Percentiles rank a stretch among this genome's conserved stretches.
Conservation (phyloP, 768 basidiomycete genomes). For the Tylopilus subfusipes region DNA sequence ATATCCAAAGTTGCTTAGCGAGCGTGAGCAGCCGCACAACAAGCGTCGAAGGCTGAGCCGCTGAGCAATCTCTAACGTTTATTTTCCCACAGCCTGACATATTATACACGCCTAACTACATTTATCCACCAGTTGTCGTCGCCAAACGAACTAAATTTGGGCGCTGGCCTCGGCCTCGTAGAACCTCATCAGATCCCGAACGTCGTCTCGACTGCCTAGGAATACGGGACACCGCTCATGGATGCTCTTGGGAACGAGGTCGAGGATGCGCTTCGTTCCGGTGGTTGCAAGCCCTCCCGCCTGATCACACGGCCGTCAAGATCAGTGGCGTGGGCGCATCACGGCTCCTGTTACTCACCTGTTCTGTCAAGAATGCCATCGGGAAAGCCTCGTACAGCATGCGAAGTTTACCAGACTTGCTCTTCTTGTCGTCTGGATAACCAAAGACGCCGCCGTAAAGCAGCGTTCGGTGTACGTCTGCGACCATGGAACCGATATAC, state of each 20-base stretch:
- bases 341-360: constrained; percentile 47
- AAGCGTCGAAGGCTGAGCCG: background rate
- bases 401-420: constrained; percentile 91
- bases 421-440: constrained; percentile 98
- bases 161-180: constrained; percentile 46
- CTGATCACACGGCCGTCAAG: constrained; percentile 35
- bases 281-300: constrained; percentile 97
- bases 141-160: constrained; percentile 5
- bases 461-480: constrained; percentile 94
- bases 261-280: constrained; percentile 88
- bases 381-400: constrained; percentile 97
- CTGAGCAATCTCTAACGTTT: background rate
- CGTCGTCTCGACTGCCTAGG: constrained; percentile 91
- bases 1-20: background rate
- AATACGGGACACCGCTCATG: constrained; percentile 94
- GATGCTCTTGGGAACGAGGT: constrained; percentile 80
- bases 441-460: constrained; percentile 99
- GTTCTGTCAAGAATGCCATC: constrained; percentile 93
- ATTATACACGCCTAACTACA: constrained; percentile 10
- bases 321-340: background rate
- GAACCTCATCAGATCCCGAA: constrained; percentile 84
- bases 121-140: background rate
- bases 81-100: background rate
- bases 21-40: background rate
- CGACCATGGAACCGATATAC: constrained; percentile 99